Conservation (phyloP, 179 eudicot genomes). For the Corrigiola litoralis region DNA sequence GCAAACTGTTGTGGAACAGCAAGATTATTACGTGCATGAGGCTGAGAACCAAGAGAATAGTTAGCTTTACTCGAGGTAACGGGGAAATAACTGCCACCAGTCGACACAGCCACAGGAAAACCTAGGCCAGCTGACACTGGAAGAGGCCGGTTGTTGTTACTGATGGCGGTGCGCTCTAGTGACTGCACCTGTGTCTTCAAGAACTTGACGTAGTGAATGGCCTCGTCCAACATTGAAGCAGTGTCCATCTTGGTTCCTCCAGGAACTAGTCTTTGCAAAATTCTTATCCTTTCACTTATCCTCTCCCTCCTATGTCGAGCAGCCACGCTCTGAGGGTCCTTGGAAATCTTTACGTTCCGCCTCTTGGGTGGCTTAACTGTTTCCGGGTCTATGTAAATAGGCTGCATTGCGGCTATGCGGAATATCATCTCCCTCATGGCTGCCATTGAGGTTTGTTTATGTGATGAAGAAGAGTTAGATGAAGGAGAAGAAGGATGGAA, state of each 20-base stretch:
- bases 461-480: background rate
- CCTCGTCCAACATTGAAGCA: constrained; percentile 93
- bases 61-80: background rate
- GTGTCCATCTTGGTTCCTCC: constrained; percentile 98
- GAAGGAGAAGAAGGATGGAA: background rate
- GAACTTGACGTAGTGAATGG: constrained; percentile 87
- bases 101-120: constrained; percentile 10
- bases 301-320: constrained; percentile 82
- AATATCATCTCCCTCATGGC: constrained; percentile 97
- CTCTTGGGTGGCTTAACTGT: constrained; percentile 84
- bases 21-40: background rate
- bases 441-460: constrained; percentile 58
- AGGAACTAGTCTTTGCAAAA: constrained; percentile 82
- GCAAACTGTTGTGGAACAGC: constrained; percentile 18
- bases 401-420: constrained; percentile 92
- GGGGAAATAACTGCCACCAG: constrained; percentile 10
- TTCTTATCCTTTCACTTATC: constrained; percentile 83
- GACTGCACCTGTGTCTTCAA: constrained; percentile 80
- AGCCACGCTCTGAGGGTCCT: constrained; percentile 91
- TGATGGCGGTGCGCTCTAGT: constrained; percentile 47
- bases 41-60: background rate
- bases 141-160: constrained; percentile 16
- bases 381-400: constrained; percentile 92
- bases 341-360: constrained; percentile 79
- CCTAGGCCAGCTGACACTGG: constrained; percentile 43